Evolutionary conservation across 2,329 filamentous ascomycete genomes (phyloP), one percentile per base, ranked within the genome.

Genomic region (Aspergillus pseudonomiae): DNA sequence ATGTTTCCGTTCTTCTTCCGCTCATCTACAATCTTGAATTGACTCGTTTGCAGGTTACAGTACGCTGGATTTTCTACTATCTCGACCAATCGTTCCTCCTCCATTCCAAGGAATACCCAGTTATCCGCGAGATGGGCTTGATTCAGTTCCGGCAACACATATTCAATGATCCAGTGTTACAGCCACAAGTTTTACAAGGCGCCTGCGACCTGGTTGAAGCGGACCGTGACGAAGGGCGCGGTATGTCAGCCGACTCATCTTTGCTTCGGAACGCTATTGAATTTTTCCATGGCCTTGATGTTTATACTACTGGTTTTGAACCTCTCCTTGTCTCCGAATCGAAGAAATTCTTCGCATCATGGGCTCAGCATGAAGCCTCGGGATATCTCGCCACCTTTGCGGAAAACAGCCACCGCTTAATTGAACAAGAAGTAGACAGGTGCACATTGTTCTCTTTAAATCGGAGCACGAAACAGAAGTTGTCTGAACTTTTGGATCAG

Each of bases 1-100:
- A 82, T 69, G 86, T 76, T 10, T 14, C 36, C 12, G 14, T 21
- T 39, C 1, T 19, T 10, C 10, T 6, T 34, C 5, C 26, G 26
- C 12, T 54, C 28, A 21, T 12, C 16, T 2, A 2, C n/a, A 2
- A 21, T 11, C 30, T 50, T 12, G 12, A 32, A 58, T 57, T 54
- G 45, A 53, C 50, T 30, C 53, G 43, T 14, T 36, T 24, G 57
- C 69, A 93, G 89, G 86, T 89, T 68, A 89, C 89, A 16, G 87
- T 99, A 59, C 88, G 93, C 56, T 94, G 91, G 67, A 91, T 96
- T 45, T 98, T 97, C 79, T 96, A 93, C 80, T 99, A 94, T 73
- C 85, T 99, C 68, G 94, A 99, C 75, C 89, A 95, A 66, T 92
- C 93, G 2, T 97, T 93, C 74, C 84, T 99, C 9, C 82, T 97